Evolutionary conservation across 306 rosid species (phyloP).

Genomic region (Ochetophila trinervis): DNA sequence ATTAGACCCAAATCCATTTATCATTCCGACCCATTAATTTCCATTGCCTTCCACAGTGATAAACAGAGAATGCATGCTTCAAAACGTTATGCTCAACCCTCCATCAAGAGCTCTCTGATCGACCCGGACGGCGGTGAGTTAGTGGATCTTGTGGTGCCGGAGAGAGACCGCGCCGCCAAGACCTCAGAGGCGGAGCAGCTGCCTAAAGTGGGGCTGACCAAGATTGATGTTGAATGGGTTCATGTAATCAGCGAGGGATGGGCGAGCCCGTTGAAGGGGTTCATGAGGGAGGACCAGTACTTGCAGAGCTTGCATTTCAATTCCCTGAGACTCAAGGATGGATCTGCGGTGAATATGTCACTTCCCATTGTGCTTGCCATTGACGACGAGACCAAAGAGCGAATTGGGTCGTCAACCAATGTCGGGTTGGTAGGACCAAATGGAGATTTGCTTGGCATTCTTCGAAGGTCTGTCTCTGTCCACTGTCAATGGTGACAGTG

Average conservation of each 20-base stretch:
- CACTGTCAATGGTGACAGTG: not conserved
- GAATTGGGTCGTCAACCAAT: slow-evolving; percentile 51
- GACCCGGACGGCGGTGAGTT: slow-evolving; percentile 84
- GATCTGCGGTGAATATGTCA: slow-evolving; percentile 82
- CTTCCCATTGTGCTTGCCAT: slow-evolving; percentile 93
- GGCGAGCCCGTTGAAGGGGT: slow-evolving; percentile 91
- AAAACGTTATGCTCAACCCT: not conserved
- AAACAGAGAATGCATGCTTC: slow-evolving; percentile 45
- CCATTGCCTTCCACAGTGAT: not conserved
- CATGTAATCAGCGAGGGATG: slow-evolving; percentile 92
- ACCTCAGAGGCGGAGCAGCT: slow-evolving; percentile 50
- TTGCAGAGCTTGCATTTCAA: slow-evolving; percentile 93
- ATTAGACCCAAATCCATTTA: slow-evolving; percentile 46
- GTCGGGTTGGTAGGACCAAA: slow-evolving; percentile 67
- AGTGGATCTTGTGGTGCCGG: slow-evolving; percentile 77
- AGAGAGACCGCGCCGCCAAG: slow-evolving; percentile 42
- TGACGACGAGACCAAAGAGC: slow-evolving; percentile 59
- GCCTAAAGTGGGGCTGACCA: slow-evolving; percentile 55
- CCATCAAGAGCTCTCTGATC: slow-evolving; percentile 72
- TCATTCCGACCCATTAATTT: slow-evolving; percentile 33
- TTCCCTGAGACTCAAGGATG: slow-evolving; percentile 57
- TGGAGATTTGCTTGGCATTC: slow-evolving; percentile 70
- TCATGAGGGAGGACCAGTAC: slow-evolving; percentile 91
- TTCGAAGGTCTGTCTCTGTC: slow-evolving; percentile 56
- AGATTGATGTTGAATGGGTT: slow-evolving; percentile 89